Base-by-base conservation (phyloP, 2,329 filamentous ascomycete genomes). In the Xylaria sp. region DNA sequence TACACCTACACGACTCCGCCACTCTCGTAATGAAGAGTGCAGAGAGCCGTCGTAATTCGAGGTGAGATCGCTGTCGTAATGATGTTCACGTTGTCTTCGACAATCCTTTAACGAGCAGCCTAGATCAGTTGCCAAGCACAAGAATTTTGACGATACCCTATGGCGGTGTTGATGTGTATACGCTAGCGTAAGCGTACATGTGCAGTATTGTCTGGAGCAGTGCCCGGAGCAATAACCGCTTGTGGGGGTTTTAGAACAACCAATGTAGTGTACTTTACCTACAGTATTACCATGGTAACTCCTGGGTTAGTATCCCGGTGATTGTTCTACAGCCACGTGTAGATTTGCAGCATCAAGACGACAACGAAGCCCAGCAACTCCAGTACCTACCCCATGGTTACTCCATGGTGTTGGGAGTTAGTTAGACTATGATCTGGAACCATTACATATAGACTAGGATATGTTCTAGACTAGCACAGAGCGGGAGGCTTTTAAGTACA, bases 81-180 rank as follows among this genome's bases (percentile, higher is more conserved):
- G 58, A 57, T 58, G 57, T 65, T 65, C 48, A 50, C 5, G 12
- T 64, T 23, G 44, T 48, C 29, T n/a, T 44, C 32, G 42, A 51
- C 40, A 21, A 58, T 53, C 37, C 29, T 50, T 18, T 58, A 53
- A 25, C 12, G 29, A 64, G 29, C 29, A 29, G 66, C n/a, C 57
- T 42, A 65, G 61, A 60, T 32, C 40, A 55, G 65, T 25, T 21
- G 66, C 66, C 62, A 68, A 68, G 66, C 42, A 62, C 18, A 37
- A 51, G 23, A 3, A 40, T 25, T 48, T 23, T 44, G 3, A 18
- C 40, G 16, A n/a, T 47, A 2, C 6, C 42, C 37, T 40, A 40
- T 40, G 32, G 8, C 10, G 10, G 5, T 6, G 10, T 10, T 35
- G 32, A 35, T 35, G 32, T 35, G 5, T 40, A 16, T 47, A 47